Percentiles rank a stretch among this genome's conserved stretches.
phyloP scores from a whole-genome alignment of 2,329 filamentous ascomycete species.

The Arthrobotrys sphaeroides region DNA sequence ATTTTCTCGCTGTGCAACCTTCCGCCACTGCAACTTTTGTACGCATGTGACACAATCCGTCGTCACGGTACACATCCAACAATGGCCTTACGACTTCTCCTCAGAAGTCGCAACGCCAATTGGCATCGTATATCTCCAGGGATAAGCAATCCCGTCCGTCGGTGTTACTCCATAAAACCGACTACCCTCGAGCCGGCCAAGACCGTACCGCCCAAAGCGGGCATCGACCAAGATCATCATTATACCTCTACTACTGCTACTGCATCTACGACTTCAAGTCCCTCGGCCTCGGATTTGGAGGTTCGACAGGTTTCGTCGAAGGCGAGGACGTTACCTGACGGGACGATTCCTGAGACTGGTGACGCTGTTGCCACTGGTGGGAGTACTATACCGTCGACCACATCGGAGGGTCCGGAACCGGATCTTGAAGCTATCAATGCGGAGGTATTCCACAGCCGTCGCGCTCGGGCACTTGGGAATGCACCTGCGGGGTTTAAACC shows the following conservation, averaged over 20 bases:
- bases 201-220: slow-evolving; percentile 58
- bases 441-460: slow-evolving; percentile 70
- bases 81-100: slow-evolving; percentile 22
- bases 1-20: not conserved
- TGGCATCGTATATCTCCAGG: not conserved
- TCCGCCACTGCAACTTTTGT: not conserved
- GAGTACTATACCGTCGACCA: slow-evolving; percentile 53
- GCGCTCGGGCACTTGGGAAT: slow-evolving; percentile 60
- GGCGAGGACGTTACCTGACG: slow-evolving; percentile 64
- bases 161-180: slow-evolving; percentile 45
- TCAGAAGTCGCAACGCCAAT: not conserved
- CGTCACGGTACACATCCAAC: not conserved
- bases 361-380: slow-evolving; percentile 45
- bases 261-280: slow-evolving; percentile 60
- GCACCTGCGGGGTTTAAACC: not conserved
- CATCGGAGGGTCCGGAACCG: slow-evolving; percentile 56
- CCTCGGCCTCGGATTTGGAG: slow-evolving; percentile 61
- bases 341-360: slow-evolving; percentile 62
- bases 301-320: slow-evolving; percentile 64
- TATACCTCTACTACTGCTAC: slow-evolving; percentile 64
- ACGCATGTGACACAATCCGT: not conserved
- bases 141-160: not conserved
- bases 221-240: slow-evolving; percentile 66
- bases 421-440: slow-evolving; percentile 67
- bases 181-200: slow-evolving; percentile 45